Base-by-base conservation (phyloP, 2,329 filamentous ascomycete genomes). In the Claviceps capensis region DNA sequence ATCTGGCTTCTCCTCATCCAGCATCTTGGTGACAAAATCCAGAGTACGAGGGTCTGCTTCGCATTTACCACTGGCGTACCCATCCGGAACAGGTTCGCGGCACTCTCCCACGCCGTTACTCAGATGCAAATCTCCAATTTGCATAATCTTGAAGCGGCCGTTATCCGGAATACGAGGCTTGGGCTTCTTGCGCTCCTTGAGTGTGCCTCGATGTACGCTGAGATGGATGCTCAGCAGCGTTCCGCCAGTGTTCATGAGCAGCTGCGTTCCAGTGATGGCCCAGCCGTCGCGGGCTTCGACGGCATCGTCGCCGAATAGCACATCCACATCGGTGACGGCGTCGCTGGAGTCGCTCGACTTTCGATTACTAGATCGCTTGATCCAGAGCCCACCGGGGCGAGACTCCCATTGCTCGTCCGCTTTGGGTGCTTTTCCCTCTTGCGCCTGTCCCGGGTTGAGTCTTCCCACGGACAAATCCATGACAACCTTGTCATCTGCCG, bases 131-230 rank as follows among this genome's bases (percentile, higher is more conserved):
- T 98, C 93, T n/a, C 89, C 86, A 52, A 95, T 75, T 69, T 98
- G 93, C 77, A 98, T 82, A 57, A 98, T 95, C 73, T 97, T 97
- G 73, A 97, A 97, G 60, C 85, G 88, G 34, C 91, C 93, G 64
- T 93, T 88, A 55, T 94, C 88, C 44, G 81, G 79, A 56, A 98
- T 88, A 53, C 86, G 81, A 11, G 85, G 86, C 41, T 81, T 72
- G 1, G 86, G 85, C 65, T 84, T 89, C 61, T 82, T 77, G 38
- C 76, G 67, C 57, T 83, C 79, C 22, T 73, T 71, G 22, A 79
- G 79, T 49, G 75, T 72, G 2, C 93, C 91, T 59, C 86, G 79
- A 49, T 88, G 81, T 48, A 96, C 75, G 26, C 82, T 94, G 52
- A 98, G 67, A 54, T 90, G 83, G 22, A 87, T 81, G 57, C 85